Conservation (phyloP, 257 asterid species). For the Osmanthus fragrans region DNA sequence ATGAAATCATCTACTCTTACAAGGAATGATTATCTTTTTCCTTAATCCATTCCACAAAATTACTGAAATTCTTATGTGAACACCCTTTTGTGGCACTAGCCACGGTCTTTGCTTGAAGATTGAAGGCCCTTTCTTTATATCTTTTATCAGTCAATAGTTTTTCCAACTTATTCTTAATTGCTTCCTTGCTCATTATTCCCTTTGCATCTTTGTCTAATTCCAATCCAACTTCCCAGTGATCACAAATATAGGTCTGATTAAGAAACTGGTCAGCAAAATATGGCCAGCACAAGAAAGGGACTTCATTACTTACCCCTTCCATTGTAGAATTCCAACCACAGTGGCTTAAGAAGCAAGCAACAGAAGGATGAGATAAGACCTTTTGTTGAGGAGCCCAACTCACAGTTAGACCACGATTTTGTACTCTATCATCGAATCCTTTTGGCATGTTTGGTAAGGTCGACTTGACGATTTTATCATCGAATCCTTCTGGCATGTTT, state of each 20-base stretch:
- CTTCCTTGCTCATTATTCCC: constrained; percentile 30
- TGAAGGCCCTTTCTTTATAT: constrained; percentile 28
- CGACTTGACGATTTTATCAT: too few species aligned
- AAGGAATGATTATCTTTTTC: not conserved
- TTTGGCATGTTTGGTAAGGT: too few species aligned
- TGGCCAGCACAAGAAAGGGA: constrained; percentile 46
- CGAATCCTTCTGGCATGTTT: constrained; percentile 24
- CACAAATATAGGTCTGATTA: constrained; percentile 36
- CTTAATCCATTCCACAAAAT: constrained; percentile 37
- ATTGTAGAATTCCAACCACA: constrained; percentile 46
- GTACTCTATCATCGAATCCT: constrained; percentile 24
- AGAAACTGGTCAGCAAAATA: constrained; percentile 40
- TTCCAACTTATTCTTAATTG: constrained; percentile 39
- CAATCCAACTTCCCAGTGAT: constrained; percentile 40
- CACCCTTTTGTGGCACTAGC: constrained; percentile 32
- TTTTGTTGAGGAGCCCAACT: constrained; percentile 42
- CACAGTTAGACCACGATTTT: constrained; percentile 23
- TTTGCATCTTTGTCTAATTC: constrained; percentile 25
- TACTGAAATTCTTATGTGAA: constrained; percentile 31
- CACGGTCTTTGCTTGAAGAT: constrained; percentile 34
- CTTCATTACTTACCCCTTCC: constrained; percentile 36
- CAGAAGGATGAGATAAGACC: constrained; percentile 35
- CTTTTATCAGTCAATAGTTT: constrained; percentile 26
- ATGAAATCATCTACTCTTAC: not conserved
- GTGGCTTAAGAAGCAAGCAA: constrained; percentile 42